Evolutionary conservation across 148 eudicot genomes (phyloP).

Genomic region (Vaccinium myrtillus): DNA sequence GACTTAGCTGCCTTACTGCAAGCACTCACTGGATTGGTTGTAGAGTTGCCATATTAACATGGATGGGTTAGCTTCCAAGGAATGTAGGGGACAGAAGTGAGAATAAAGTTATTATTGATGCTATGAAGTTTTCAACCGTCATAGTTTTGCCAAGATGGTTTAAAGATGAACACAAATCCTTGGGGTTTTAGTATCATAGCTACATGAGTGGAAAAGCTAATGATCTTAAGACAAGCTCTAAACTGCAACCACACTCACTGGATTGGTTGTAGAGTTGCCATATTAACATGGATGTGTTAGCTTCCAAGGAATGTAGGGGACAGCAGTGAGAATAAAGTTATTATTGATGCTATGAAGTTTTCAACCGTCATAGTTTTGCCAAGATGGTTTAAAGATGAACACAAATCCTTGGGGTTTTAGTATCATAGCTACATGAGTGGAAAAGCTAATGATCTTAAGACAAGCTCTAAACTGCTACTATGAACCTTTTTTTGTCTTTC

Average conservation of each 20-base stretch:
- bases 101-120: not conserved
- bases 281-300: not conserved
- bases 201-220: no score
- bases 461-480: not conserved
- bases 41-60: not conserved
- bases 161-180: not conserved
- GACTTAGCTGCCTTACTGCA: not conserved
- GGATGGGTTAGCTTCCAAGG: not conserved
- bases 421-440: not conserved
- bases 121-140: not conserved
- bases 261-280: not conserved
- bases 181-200: not conserved
- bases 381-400: not conserved
- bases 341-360: not conserved
- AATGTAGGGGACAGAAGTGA: not conserved
- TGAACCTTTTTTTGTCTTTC: not conserved
- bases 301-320: not conserved
- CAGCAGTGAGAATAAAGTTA: not conserved
- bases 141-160: not conserved
- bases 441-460: not conserved
- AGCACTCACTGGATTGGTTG: not conserved
- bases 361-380: not conserved
- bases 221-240: not conserved
- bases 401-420: not conserved
- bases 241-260: not conserved